Evolutionary conservation across 2,329 filamentous ascomycete species (phyloP).

Genomic region (Botrytis deweyae): DNA sequence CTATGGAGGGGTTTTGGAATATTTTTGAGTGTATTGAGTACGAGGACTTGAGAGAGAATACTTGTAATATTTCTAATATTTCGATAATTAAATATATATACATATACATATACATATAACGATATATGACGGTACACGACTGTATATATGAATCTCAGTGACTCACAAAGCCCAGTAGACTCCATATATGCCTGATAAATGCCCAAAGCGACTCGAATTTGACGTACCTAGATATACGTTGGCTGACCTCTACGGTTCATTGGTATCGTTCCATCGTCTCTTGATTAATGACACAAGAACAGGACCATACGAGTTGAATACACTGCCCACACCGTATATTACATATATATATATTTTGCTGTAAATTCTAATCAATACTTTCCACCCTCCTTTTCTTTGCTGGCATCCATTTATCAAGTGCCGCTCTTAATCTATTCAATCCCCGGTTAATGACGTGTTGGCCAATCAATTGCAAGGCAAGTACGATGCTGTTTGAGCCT

Average conservation of each 20-base stretch:
- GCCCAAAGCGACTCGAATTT: background rate
- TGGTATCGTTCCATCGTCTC: background rate
- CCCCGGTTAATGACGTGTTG: conserved; percentile 15
- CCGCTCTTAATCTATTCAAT: background rate
- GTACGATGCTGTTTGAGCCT: background rate
- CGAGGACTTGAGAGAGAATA: background rate
- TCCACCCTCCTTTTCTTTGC: background rate
- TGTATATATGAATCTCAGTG: background rate
- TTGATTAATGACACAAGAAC: background rate
- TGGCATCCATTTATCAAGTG: background rate
- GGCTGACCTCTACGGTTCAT: background rate
- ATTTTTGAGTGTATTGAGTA: background rate
- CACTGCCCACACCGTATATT: background rate
- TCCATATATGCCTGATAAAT: background rate
- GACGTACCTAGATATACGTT: background rate
- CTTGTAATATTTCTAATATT: too few relatives aligned
- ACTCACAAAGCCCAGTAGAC: background rate
- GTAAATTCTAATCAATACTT: background rate
- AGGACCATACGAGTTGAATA: background rate
- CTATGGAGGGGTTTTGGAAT: conserved; percentile 10
- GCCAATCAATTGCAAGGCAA: conserved; percentile 11
- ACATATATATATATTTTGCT: background rate
- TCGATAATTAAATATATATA: too few relatives aligned
- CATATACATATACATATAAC: too few relatives aligned
- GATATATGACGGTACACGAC: too few relatives aligned